A percentile compares a stretch with the other conserved stretches of the same genome.
Conservation (phyloP, 768 basidiomycete genomes). For the Hypholoma sublateritium region DNA sequence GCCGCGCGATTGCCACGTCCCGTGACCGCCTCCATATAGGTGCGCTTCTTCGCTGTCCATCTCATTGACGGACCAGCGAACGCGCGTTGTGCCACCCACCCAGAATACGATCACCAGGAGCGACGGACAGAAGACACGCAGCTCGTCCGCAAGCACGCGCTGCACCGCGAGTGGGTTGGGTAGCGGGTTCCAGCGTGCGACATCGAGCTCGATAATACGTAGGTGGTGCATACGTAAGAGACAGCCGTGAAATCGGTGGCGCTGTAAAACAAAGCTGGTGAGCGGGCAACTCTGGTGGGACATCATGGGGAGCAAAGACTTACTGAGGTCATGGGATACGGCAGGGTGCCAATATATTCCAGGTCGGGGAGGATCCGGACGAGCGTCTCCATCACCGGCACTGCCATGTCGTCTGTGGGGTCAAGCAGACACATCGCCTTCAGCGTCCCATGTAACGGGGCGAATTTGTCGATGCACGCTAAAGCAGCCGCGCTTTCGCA, state of each 20-base stretch:
- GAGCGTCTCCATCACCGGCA: conserved; percentile 19
- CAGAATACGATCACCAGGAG: conserved; percentile 30
- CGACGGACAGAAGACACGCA: conserved; percentile 29
- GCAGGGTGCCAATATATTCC: conserved; percentile 27
- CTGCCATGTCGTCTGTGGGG: conserved; percentile 24
- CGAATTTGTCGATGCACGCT: conserved; percentile 31
- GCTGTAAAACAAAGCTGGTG: conserved; percentile 15
- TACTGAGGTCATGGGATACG: conserved; percentile 27
- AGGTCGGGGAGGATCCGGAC: conserved; percentile 23
- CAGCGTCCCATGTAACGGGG: conserved; percentile 22
- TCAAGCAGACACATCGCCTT: conserved; percentile 29
- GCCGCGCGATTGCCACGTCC: not conserved
- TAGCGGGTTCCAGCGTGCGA: conserved; percentile 28
- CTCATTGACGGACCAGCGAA: conserved; percentile 20
- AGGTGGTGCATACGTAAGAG: conserved; percentile 28
- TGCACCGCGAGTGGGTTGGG: conserved; percentile 18
- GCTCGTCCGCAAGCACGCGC: conserved; percentile 31
- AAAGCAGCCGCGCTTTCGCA: conserved; percentile 28
- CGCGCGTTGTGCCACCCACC: conserved; percentile 20
- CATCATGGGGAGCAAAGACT: conserved; percentile 10
- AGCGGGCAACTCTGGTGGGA: not conserved
- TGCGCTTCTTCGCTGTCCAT: not conserved
- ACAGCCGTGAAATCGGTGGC: conserved; percentile 24
- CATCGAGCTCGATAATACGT: conserved; percentile 32
- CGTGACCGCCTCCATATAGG: not conserved